Evolutionary conservation across 2,329 filamentous ascomycete genomes (phyloP), one percentile per base, ranked within the genome.

Genomic region (Fusarium fracticaudum): DNA sequence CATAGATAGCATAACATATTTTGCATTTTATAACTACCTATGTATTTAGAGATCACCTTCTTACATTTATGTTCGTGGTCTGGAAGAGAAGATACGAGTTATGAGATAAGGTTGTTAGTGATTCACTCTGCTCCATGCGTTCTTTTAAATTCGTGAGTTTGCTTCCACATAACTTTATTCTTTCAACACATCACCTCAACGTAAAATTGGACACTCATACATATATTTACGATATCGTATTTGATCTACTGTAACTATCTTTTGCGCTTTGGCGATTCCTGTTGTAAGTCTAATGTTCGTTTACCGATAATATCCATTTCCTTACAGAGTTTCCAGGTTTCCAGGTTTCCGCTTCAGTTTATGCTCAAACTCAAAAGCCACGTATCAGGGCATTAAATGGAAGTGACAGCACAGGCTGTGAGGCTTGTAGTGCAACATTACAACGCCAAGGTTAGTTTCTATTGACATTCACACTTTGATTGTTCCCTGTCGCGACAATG

Each of bases 301-400:
- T 24, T 0, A 14, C 31, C 10, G 2, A 26, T n/a, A 12, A 15
- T 0, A 35, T 35, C 14, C 17, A 26, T 11, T 24, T 31, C 10
- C 29, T 31, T 12, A 31, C 29, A 8, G 3, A 15, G 29, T 31
- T n/a, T n/a, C n/a, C n/a, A n/a, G n/a, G n/a, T n/a, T n/a, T n/a
- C 20, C 20, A 50, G 47, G 5, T 37, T 55, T 43, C 20, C 2
- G 20, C 11, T n/a, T 41, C 26, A 29, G 1, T 3, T n/a, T 1
- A 5, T 41, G 2, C 20, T 55, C 8, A 18, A 55, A 26, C 20
- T n/a, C 24, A 29, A 3, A 0, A n/a, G 20, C 14, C 0, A 29
- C 3, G 1, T 17, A 18, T 10, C 2, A 4, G 1, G 4, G 14
- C 8, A 18, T 2, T 5, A 0, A 1, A n/a, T 14, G 8, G 12